Evolutionary conservation across 306 rosid genomes (phyloP).

Genomic region (barrel medic (Medicago truncatula)): DNA sequence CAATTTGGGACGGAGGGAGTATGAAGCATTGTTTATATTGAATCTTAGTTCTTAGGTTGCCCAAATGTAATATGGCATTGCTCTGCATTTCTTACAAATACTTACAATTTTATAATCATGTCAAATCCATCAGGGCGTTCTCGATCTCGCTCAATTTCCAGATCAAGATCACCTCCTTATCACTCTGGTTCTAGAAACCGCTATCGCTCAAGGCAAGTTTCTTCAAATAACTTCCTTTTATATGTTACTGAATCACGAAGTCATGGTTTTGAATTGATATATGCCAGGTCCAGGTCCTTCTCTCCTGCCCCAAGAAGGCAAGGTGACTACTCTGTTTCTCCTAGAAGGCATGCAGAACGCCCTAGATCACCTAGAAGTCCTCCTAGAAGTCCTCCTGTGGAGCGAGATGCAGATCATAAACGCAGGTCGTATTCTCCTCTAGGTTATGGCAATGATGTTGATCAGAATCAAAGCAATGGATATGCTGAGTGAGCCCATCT

Average conservation of each 20-base stretch:
- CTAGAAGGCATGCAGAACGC: conserved; percentile 69
- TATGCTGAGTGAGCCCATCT: conserved; percentile 63
- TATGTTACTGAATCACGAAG: conserved; percentile 13
- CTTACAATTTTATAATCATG: conserved; percentile 23
- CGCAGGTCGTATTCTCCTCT: conserved; percentile 91
- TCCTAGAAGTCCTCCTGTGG: conserved; percentile 73
- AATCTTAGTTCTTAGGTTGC: conserved; percentile 10
- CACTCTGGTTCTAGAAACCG: conserved; percentile 81
- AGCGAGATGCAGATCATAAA: conserved; percentile 66
- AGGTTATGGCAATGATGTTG: conserved; percentile 65
- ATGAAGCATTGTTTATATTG: conserved; percentile 8
- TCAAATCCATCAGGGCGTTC: conserved; percentile 67
- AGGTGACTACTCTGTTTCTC: conserved; percentile 79
- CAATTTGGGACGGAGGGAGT: too few species aligned
- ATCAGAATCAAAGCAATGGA: conserved; percentile 58
- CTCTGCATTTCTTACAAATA: conserved; percentile 21
- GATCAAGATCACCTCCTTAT: conserved; percentile 81
- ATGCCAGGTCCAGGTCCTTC: conserved; percentile 85
- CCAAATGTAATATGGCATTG: neutral
- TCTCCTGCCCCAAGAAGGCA: conserved; percentile 91
- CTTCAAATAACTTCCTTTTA: neutral
- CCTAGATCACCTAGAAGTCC: conserved; percentile 85
- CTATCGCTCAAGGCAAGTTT: conserved; percentile 82
- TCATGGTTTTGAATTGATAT: conserved; percentile 30
- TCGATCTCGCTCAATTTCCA: conserved; percentile 80